Evolutionary conservation across 1,139 yeast species (phyloP), one percentile per base, ranked within the genome.

Genomic region (Kazachstania sp.): DNA sequence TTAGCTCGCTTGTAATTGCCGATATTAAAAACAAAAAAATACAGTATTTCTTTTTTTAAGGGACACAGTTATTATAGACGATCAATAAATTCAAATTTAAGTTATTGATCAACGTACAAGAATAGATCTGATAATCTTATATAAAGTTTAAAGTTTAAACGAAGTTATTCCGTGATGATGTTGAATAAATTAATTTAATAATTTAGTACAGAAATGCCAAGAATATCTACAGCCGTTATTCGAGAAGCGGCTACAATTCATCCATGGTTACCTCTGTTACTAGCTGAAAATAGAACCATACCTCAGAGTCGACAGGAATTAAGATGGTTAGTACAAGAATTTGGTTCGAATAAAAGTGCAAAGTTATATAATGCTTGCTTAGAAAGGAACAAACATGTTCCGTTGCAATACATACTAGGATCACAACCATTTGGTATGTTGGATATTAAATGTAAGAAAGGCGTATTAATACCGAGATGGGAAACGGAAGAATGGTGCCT

Each of bases 401-500:
- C 97, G 0, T 64, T 90, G 35, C 97, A 92, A 64, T 88, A 92
- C 62, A 77, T 92, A 8, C 68, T 92, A 20, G 88, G 90, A 1
- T 68, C 80, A 0, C 97, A 90, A 66, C 97, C 97, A 1, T 92
- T 92, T 69, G 95, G 95, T 0, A 54, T 65, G 0, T 63, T 90
- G 44, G 78, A 76, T 19, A 72, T 92, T 3, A 53, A 59, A 31
- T 86, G 96, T 58, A 58, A 66, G 26, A 71, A 71, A 1, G 80
- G 81, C 0, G 97, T 87, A 2, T 68, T 92, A 50, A 88, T 92
- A 39, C 98, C 98, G 0, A 68, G 98, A 44, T 82, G 95, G 85
- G 98, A 92, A 60, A 92, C 98, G 0, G 97, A 92, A 61, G 96
- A 87, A 58, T 90, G 97, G 97, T 71, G 77, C 7, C 35, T 67